Evolutionary conservation across 768 basidiomycete genomes (phyloP).

Genomic region (Nidula microcarpa): DNA sequence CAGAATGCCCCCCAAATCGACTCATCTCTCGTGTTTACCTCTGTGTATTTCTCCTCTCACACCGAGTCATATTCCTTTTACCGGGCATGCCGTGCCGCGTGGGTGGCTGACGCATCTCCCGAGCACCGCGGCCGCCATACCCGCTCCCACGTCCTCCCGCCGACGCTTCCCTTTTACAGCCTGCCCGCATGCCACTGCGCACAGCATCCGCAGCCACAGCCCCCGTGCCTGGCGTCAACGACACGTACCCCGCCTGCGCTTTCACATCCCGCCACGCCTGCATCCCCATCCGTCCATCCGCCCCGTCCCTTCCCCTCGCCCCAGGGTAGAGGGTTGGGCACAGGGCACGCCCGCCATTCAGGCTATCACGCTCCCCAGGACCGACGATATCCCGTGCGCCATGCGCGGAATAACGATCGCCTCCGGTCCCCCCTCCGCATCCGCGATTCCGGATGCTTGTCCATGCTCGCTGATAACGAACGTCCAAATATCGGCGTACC

Average conservation of each 20-base stretch:
- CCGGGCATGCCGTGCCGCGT: background rate
- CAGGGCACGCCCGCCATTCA: too few relatives aligned
- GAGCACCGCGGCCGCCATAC: background rate
- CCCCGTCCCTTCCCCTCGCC: too few relatives aligned
- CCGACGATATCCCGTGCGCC: too few relatives aligned
- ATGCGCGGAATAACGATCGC: too few relatives aligned
- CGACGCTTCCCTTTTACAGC: background rate
- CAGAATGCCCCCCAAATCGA: background rate
- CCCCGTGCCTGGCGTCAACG: background rate
- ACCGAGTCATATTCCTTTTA: slow-evolving; percentile 24
- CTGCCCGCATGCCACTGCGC: background rate
- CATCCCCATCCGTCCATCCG: background rate
- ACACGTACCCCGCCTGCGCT: background rate
- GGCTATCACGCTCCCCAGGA: too few relatives aligned
- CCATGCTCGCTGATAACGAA: too few relatives aligned
- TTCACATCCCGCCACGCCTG: background rate
- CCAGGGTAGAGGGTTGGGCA: too few relatives aligned
- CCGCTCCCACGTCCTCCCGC: background rate
- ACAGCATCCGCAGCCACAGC: background rate
- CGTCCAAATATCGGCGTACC: too few relatives aligned
- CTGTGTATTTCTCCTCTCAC: slow-evolving; percentile 11
- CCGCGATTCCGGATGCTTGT: too few relatives aligned
- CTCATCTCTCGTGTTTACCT: background rate
- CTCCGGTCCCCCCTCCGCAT: too few relatives aligned
- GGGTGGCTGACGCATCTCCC: background rate